phyloP scores from a whole-genome alignment of 768 basidiomycete genomes.

The Agrocybe chaxingu region DNA sequence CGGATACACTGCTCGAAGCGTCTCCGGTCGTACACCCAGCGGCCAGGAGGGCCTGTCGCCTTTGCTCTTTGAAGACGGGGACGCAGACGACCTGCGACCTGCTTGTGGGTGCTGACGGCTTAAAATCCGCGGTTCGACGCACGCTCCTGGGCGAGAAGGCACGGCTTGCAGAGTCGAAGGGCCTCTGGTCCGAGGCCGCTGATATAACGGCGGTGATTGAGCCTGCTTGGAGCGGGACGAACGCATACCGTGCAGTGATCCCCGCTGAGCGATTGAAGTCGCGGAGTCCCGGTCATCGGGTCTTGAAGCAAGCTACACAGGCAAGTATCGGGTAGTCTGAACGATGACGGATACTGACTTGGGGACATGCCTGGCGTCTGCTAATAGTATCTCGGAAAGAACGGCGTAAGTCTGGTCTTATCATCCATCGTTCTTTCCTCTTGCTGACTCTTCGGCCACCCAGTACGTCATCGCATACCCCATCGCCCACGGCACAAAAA shows the following conservation, averaged over 20 bases:
- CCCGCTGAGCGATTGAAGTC: conserved; percentile 42
- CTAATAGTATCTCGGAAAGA: conserved; percentile 56
- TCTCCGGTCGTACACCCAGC: conserved; percentile 52
- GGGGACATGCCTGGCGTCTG: neutral
- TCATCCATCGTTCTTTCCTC: neutral
- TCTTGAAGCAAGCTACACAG: conserved; percentile 43
- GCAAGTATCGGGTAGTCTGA: conserved; percentile 26
- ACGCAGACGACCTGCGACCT: conserved; percentile 58
- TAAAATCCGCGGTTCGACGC: conserved; percentile 53
- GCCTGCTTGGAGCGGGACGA: conserved; percentile 57
- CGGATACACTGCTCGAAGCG: conserved; percentile 54
- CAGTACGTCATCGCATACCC: conserved; percentile 65
- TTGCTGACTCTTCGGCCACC: neutral
- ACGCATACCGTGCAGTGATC: conserved; percentile 61
- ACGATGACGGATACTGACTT: neutral
- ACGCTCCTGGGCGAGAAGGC: conserved; percentile 36
- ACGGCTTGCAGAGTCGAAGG: conserved; percentile 29
- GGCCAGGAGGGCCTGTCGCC: conserved; percentile 36
- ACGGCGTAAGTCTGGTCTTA: conserved; percentile 32
- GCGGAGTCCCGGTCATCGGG: conserved; percentile 43
- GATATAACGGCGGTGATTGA: conserved; percentile 41
- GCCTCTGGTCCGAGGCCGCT: conserved; percentile 33
- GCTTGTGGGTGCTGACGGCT: conserved; percentile 68
- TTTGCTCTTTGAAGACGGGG: conserved; percentile 63
- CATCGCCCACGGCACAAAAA: conserved; percentile 49